Percentiles rank a stretch among this genome's conserved stretches.
These are phyloP conservation scores for Venturia pyrina DNA, from an alignment of 2,329 filamentous ascomycete genomes.

Conservation along the genomic window DNA sequence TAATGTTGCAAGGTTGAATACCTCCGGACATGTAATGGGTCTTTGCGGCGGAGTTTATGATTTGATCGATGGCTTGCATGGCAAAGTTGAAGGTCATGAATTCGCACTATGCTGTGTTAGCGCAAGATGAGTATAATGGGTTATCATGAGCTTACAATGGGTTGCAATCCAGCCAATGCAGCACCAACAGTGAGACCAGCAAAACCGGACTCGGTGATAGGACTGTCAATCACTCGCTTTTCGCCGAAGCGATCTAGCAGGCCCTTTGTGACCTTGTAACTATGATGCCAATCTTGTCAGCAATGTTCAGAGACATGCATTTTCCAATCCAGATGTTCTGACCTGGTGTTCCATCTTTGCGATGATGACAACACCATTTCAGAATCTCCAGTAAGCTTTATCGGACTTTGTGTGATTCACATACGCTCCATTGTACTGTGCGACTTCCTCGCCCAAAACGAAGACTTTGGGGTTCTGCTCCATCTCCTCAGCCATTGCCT, in stretches of 20 bases:
- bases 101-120: slow-evolving; percentile 62
- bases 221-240: slow-evolving; percentile 94
- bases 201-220: slow-evolving; percentile 97
- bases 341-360: neutral
- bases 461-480: slow-evolving; percentile 93
- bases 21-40: slow-evolving; percentile 99
- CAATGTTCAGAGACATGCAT: slow-evolving; percentile 9
- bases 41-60: slow-evolving; percentile 98
- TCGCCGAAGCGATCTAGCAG: slow-evolving; percentile 94
- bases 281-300: slow-evolving; percentile 31
- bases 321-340: neutral
- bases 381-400: slow-evolving; percentile 9
- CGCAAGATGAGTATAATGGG: neutral
- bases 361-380: neutral
- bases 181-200: slow-evolving; percentile 87
- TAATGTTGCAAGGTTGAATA: slow-evolving; percentile 99
- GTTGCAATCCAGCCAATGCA: slow-evolving; percentile 86
- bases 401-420: slow-evolving; percentile 22
- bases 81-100: slow-evolving; percentile 99
- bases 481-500: slow-evolving; percentile 95
- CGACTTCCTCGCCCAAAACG: slow-evolving; percentile 93
- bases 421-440: slow-evolving; percentile 95
- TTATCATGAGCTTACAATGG: slow-evolving; percentile 57
- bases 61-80: slow-evolving; percentile 99
- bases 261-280: slow-evolving; percentile 98